Evolutionary conservation across 2,329 filamentous ascomycete genomes (phyloP).

Genomic region (Colletotrichum aenigma): DNA sequence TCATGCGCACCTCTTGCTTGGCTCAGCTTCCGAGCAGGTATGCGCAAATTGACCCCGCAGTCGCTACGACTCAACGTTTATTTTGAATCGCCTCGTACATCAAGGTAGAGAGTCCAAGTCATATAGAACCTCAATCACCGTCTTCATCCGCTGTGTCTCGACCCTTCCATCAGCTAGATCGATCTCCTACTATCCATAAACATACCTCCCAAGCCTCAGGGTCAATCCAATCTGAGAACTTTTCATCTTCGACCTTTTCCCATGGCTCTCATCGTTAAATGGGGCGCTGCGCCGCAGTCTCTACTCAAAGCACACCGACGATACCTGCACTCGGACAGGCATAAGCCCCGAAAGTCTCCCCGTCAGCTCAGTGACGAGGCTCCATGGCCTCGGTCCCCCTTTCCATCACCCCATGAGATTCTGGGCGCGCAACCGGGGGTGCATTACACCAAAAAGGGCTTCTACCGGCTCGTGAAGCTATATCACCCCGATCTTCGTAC

Average conservation of each 20-base stretch:
- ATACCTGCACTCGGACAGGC: background rate
- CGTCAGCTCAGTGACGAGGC: background rate
- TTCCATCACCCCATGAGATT: slow-evolving; percentile 22
- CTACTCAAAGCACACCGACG: background rate
- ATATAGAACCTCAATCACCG: background rate
- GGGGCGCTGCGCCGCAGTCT: background rate
- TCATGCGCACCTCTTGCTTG: background rate
- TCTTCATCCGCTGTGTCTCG: background rate
- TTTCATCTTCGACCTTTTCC: too few relatives aligned
- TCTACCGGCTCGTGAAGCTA: slow-evolving; percentile 22
- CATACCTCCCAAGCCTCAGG: background rate
- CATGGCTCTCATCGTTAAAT: background rate
- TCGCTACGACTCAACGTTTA: background rate
- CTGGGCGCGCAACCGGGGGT: background rate
- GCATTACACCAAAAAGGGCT: slow-evolving; percentile 20
- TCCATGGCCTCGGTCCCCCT: slow-evolving; percentile 11
- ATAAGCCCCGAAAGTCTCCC: background rate
- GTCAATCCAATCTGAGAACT: too few relatives aligned
- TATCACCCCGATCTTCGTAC: slow-evolving; percentile 23
- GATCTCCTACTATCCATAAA: background rate
- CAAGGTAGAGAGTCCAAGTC: background rate
- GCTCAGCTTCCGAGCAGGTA: background rate
- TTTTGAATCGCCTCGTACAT: background rate
- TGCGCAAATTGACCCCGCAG: slow-evolving; percentile 10
- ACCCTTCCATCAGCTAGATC: background rate